These are phyloP conservation scores for Cytospora chrysosperma DNA, from an alignment of 2,329 filamentous ascomycete genomes.

Conservation along the genomic window DNA sequence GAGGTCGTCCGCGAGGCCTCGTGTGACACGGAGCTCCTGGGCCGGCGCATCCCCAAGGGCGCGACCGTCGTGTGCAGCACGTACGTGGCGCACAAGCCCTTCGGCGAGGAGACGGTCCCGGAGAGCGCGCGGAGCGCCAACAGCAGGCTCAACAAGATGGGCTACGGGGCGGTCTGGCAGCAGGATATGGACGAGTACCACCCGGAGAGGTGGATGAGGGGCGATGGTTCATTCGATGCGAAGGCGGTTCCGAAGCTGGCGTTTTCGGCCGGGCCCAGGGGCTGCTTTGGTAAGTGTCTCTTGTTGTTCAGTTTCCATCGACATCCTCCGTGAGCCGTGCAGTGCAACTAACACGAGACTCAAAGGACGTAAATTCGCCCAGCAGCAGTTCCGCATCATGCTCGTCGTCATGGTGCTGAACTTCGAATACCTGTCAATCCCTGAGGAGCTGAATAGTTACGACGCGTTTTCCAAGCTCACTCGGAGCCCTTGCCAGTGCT, in stretches of 20 bases:
- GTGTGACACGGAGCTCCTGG: conserved; percentile 17
- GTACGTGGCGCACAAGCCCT: conserved; percentile 16
- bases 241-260: conserved; percentile 17
- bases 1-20: conserved; percentile 17
- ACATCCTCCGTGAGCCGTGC: background rate
- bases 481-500: conserved; percentile 18
- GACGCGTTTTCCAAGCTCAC: conserved; percentile 13
- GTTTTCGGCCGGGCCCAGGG: conserved; percentile 5
- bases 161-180: conserved; percentile 14
- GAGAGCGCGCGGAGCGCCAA: conserved; percentile 3
- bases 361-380: conserved; percentile 27
- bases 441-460: conserved; percentile 17
- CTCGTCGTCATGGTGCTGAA: conserved; percentile 26
- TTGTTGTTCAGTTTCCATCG: background rate
- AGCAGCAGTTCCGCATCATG: conserved; percentile 28
- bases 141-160: conserved; percentile 8
- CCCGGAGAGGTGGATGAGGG: conserved; percentile 17
- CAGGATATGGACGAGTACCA: conserved; percentile 9
- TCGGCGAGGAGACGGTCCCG: conserved; percentile 7
- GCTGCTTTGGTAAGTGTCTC: conserved; percentile 14
- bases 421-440: conserved; percentile 28
- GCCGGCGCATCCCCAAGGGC: conserved; percentile 9
- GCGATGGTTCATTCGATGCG: conserved; percentile 15
- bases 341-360: background rate
- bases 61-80: conserved; percentile 19